Base-by-base conservation (phyloP, 2,329 filamentous ascomycete species). In the Pseudogymnoascus sp. region DNA sequence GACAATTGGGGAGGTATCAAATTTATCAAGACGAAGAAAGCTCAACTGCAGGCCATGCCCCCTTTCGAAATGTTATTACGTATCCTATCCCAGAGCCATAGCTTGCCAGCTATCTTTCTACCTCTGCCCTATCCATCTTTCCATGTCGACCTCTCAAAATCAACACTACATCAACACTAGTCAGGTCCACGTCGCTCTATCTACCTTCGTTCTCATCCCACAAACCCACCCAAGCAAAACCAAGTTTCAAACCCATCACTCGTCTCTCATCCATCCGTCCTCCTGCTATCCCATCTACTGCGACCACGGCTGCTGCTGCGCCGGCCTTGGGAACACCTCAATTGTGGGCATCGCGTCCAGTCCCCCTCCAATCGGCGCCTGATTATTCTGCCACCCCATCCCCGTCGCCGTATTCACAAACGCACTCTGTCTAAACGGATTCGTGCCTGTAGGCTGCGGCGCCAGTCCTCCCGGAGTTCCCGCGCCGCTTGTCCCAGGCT, bases 371-470 rank as follows among this genome's bases (percentile, higher is more conserved):
- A 94, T 93, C 7, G 88, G 83, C 69, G 90, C 84, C 66, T 87
- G 85, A 63, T 84, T 83, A 65, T 87, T 82, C 72, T 97, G 92
- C 91, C 94, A 97, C 1, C 90, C 90, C 73, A 90, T 81, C 0
- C 93, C 92, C 0, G 91, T 96, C 64, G 86, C 81, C 69, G 96
- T 91, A 70, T 96, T 94, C 59, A 96, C 87, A 72, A 97, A 96
- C 3, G 87, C 85, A 50, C 89, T 90, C 71, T 97, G 91, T 14
- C 94, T 84, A 81, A 97, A 97, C 0, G 94, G 94, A 69, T 99
- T 99, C 2, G 92, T 97, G 7, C 91, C 92, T 0, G 92, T 97
- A 1, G 88, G 82, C 69, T 93, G 91, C 2, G 91, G 84, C 60
- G 82, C 81, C 4, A 94, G 75, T 57, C 80, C 72, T 9, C 73